Evolutionary conservation across 2,329 filamentous ascomycete genomes (phyloP).

Genomic region (Colletotrichum limetticola): DNA sequence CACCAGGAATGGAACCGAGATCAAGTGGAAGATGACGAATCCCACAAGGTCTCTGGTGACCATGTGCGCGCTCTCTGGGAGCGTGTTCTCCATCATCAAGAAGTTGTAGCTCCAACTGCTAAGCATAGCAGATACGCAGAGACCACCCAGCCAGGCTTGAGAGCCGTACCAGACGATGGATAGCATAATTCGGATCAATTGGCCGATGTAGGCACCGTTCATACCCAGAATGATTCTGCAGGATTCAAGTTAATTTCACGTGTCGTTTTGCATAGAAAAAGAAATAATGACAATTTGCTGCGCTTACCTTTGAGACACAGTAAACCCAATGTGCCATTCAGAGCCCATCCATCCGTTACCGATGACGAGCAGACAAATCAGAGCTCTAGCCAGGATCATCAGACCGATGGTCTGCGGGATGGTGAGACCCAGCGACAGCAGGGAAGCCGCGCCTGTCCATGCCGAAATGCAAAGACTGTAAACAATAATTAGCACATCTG

Average conservation of each 20-base stretch:
- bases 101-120: slow-evolving; percentile 59
- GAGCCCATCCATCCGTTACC: slow-evolving; percentile 41
- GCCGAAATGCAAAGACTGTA: slow-evolving; percentile 35
- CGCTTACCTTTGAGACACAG: slow-evolving; percentile 51
- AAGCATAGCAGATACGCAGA: slow-evolving; percentile 47
- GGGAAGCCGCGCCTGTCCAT: slow-evolving; percentile 34
- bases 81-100: slow-evolving; percentile 54
- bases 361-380: slow-evolving; percentile 35
- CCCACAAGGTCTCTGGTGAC: slow-evolving; percentile 57
- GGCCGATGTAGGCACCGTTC: slow-evolving; percentile 50
- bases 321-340: slow-evolving; percentile 47
- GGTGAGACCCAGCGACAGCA: slow-evolving; percentile 36
- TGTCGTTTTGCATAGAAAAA: too few species aligned
- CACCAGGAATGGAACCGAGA: slow-evolving; percentile 58
- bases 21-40: slow-evolving; percentile 62
- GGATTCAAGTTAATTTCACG: background rate
- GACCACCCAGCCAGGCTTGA: slow-evolving; percentile 43
- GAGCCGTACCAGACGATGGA: slow-evolving; percentile 52
- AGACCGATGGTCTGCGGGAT: slow-evolving; percentile 37
- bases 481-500: background rate
- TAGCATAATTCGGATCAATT: slow-evolving; percentile 53
- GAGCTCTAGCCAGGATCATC: slow-evolving; percentile 35
- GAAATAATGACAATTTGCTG: background rate
- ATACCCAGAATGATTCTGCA: slow-evolving; percentile 43
- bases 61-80: slow-evolving; percentile 50